Percentiles rank a stretch among this genome's conserved stretches.
These are phyloP conservation scores for Euphrasia confusa DNA, from an alignment of 257 asterid species.

Conservation along the genomic window DNA sequence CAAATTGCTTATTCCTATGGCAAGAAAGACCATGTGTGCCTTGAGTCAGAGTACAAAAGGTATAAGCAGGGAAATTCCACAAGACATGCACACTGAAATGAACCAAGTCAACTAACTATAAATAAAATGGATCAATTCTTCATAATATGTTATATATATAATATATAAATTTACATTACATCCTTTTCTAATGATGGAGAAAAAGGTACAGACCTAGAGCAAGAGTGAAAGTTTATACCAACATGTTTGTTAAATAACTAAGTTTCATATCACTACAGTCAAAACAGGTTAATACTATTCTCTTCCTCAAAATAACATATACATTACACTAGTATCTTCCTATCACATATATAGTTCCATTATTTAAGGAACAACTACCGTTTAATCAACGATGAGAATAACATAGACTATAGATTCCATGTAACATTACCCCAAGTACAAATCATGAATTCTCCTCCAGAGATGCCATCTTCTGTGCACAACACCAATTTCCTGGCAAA, in stretches of 20 bases:
- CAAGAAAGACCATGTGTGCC: slow-evolving; percentile 15
- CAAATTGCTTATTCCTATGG: slow-evolving; percentile 80
- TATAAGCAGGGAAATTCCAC: slow-evolving; percentile 14
- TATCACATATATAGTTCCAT: slow-evolving; percentile 10
- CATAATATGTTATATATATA: too few relatives aligned
- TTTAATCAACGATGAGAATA: neutral
- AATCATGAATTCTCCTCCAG: slow-evolving; percentile 91
- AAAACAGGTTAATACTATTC: slow-evolving; percentile 3
- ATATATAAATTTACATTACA: neutral
- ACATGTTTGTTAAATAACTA: slow-evolving; percentile 9
- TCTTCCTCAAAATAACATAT: slow-evolving; percentile 3
- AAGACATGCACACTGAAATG: neutral
- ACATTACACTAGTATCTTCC: slow-evolving; percentile 4
- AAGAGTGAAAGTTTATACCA: neutral
- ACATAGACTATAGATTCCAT: slow-evolving; percentile 10
- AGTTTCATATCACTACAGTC: neutral
- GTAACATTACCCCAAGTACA: slow-evolving; percentile 78
- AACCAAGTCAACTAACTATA: slow-evolving; percentile 3
- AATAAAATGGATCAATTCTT: neutral
- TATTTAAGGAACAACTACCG: slow-evolving; percentile 7
- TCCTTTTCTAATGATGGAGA: neutral
- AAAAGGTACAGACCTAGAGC: neutral
- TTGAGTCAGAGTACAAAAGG: slow-evolving; percentile 6
- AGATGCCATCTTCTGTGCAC: slow-evolving; percentile 99
- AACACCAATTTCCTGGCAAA: slow-evolving; percentile 80